phyloP scores from a whole-genome alignment of 768 basidiomycete genomes.

The Flagelloscypha sp. region DNA sequence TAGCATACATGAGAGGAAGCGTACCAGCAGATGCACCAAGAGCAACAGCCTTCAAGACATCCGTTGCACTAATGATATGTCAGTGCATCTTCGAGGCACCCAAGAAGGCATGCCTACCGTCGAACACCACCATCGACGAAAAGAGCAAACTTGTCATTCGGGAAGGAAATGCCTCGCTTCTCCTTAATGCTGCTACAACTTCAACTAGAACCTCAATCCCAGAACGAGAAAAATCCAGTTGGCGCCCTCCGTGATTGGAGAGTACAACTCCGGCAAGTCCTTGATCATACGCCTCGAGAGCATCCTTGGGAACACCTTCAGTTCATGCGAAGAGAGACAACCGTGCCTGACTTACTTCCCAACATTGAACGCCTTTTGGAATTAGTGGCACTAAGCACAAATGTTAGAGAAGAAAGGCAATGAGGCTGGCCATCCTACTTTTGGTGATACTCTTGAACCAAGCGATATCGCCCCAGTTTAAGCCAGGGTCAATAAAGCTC shows the following conservation, averaged over 20 bases:
- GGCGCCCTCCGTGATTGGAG: constrained; percentile 81
- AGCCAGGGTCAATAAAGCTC: constrained; percentile 91
- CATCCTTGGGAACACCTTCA: constrained; percentile 41
- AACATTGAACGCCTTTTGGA: constrained; percentile 82
- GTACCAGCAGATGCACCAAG: constrained; percentile 82
- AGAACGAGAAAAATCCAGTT: constrained; percentile 75
- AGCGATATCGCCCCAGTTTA: constrained; percentile 77
- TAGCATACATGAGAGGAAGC: too few relatives aligned
- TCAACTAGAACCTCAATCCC: constrained; percentile 88
- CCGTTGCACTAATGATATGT: constrained; percentile 85
- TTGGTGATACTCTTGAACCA: constrained; percentile 79
- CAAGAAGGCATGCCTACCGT: too few relatives aligned
- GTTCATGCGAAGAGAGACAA: not conserved
- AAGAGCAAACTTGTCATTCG: constrained; percentile 74
- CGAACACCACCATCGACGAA: constrained; percentile 94
- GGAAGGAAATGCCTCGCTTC: constrained; percentile 61
- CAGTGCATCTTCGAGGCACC: too few relatives aligned
- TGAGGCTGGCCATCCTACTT: constrained; percentile 27
- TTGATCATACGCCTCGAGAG: constrained; percentile 72
- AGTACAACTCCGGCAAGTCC: constrained; percentile 72
- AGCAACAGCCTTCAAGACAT: constrained; percentile 82
- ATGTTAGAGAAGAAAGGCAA: constrained; percentile 1
- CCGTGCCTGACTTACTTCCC: constrained; percentile 45
- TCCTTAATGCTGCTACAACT: constrained; percentile 67
- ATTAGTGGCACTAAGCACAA: constrained; percentile 69